phyloP scores from a whole-genome alignment of 2,329 filamentous ascomycete species.

The Passalora sequoiae region DNA sequence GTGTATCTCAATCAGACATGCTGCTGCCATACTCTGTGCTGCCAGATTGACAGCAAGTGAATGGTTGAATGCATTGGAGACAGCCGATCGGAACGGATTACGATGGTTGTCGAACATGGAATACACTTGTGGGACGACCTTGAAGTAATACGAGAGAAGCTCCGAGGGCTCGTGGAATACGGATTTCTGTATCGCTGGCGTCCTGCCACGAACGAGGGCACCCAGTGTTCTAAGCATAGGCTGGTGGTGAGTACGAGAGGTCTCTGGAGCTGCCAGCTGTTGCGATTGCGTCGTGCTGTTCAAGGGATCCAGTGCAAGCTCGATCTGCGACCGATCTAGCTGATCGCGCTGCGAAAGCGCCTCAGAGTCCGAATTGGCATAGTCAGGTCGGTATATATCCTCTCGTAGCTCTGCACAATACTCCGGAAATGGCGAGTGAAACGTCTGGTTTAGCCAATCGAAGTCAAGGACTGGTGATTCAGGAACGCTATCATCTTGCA shows the following conservation, averaged over 20 bases:
- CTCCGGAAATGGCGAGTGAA: not conserved
- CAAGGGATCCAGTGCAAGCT: not conserved
- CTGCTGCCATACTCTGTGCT: conserved; percentile 25
- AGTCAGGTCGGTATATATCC: not conserved
- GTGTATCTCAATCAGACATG: conserved; percentile 23
- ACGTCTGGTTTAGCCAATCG: not conserved
- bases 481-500: not conserved
- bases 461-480: not conserved
- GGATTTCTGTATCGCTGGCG: conserved; percentile 9
- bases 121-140: conserved; percentile 19
- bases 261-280: too few species aligned
- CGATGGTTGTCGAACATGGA: conserved; percentile 17
- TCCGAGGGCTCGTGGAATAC: conserved; percentile 18
- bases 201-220: conserved; percentile 4
- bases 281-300: not conserved
- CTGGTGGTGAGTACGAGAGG: not conserved
- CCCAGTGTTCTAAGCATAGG: conserved; percentile 17
- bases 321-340: not conserved
- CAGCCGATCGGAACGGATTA: conserved; percentile 21
- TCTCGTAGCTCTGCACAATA: not conserved
- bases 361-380: not conserved
- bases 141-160: conserved; percentile 22
- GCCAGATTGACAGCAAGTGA: conserved; percentile 20
- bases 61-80: conserved; percentile 18
- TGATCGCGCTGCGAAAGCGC: not conserved